Base-by-base conservation (phyloP, 306 rosid genomes). In the Quercus suber region DNA sequence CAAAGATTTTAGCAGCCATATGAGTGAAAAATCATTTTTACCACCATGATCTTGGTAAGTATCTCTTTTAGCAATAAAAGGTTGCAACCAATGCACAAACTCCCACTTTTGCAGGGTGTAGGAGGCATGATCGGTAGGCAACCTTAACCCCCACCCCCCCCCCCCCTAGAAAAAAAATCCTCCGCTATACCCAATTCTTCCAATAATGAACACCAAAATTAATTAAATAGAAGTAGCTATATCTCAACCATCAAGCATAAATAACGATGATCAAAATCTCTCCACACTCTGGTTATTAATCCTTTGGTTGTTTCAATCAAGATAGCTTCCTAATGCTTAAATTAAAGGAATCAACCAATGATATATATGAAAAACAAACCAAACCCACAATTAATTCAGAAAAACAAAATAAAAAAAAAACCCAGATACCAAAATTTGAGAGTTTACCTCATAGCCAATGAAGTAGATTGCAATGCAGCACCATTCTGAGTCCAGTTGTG, bases 401-500 rank as follows among this genome's bases (percentile, higher is more conserved):
- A 30, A 78, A 53, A 18, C n/a, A n/a, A 67, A 20, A 8, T 23
- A 21, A 21, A 21, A 21, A 28, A 33, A 37, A 53, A 18, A 20
- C 27, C 11, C 31, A 6, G 28, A 59, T 17, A 25, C 15, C 51
- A 23, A 73, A 73, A 15, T 17, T 19, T 5, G 51, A 45, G 55
- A 76, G 20, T 69, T 61, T 53, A 87, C 97, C 91, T 84, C 12
- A 9, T 30, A 21, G 84, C 69, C 58, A 61, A 67, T 15, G 89
- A 77, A 57, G 86, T 79, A 43, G 81, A 13, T 25, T 67, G 55
- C 74, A 83, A 56, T 27, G 88, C 87, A 80, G 93, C 73, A 30
- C 89, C 97, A 74, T 87, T 83, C 21, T 58, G 83, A 78, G 52
- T 8, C 68, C 15, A 37, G 19, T 45, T 59, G 21, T 25, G 15